Evolutionary conservation across 768 basidiomycete species (phyloP).

Genomic region (Agrocybe pediades): DNA sequence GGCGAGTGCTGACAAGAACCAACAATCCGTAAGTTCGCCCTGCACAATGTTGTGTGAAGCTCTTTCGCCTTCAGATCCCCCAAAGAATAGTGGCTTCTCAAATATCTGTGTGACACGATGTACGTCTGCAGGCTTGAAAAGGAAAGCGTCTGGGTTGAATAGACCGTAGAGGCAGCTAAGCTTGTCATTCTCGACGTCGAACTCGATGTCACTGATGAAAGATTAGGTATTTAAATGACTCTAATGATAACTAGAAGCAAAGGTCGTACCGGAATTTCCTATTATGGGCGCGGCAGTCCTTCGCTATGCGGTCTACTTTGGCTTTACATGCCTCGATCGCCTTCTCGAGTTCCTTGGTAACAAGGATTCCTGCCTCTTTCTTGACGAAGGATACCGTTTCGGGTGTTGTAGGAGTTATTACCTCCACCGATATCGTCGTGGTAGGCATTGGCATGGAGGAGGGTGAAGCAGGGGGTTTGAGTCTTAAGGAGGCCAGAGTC

Average conservation of each 20-base stretch:
- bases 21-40: slow-evolving; percentile 55
- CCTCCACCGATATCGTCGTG: slow-evolving; percentile 6
- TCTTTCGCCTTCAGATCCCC: slow-evolving; percentile 18
- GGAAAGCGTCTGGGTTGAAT: slow-evolving; percentile 14
- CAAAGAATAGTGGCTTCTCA: slow-evolving; percentile 42
- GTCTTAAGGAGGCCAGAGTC: no score
- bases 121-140: slow-evolving; percentile 26
- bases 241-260: neutral
- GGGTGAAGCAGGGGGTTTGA: neutral
- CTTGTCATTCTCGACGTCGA: slow-evolving; percentile 58
- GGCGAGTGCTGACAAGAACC: slow-evolving; percentile 55
- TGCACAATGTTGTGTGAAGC: slow-evolving; percentile 52
- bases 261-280: slow-evolving; percentile 48
- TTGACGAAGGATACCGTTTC: slow-evolving; percentile 28
- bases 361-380: slow-evolving; percentile 42
- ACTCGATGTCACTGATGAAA: slow-evolving; percentile 49
- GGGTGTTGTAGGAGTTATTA: slow-evolving; percentile 12
- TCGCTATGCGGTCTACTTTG: slow-evolving; percentile 45
- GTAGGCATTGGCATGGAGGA: neutral
- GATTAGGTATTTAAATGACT: neutral
- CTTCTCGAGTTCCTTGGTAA: slow-evolving; percentile 50
- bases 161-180: slow-evolving; percentile 43
- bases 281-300: slow-evolving; percentile 48
- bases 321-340: slow-evolving; percentile 45
- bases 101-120: slow-evolving; percentile 52